phyloP scores from a whole-genome alignment of 2,329 filamentous ascomycete genomes.

The Monosporascus sp. region DNA sequence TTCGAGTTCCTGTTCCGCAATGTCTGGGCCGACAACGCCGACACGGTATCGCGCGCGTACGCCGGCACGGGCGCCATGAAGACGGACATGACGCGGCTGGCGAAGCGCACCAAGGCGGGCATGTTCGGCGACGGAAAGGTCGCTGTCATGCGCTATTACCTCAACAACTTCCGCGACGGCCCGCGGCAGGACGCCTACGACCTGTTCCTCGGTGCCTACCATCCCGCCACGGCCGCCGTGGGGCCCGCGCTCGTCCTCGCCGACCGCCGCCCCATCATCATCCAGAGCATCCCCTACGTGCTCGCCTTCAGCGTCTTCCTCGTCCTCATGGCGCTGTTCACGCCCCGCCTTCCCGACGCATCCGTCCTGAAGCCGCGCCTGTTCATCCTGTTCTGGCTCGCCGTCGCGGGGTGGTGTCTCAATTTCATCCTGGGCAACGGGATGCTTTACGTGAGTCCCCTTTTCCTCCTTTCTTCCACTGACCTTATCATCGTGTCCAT shows the following conservation, averaged over 20 bases:
- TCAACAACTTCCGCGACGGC: conserved; percentile 93
- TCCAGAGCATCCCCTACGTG: conserved; percentile 92
- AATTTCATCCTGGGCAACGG: conserved; percentile 80
- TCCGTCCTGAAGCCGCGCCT: conserved; percentile 75
- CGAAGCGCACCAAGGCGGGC: conserved; percentile 78
- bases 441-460: conserved; percentile 79
- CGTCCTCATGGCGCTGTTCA: conserved; percentile 68
- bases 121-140: conserved; percentile 83
- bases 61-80: conserved; percentile 96
- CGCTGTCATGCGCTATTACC: conserved; percentile 80
- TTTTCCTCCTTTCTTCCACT: not conserved
- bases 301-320: conserved; percentile 83
- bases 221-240: conserved; percentile 65
- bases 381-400: conserved; percentile 74
- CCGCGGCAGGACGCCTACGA: conserved; percentile 94
- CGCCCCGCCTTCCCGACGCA: conserved; percentile 64
- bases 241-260: conserved; percentile 72
- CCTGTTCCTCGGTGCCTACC: conserved; percentile 82
- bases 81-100: conserved; percentile 95
- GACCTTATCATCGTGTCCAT: conserved; percentile 6
- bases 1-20: conserved; percentile 95
- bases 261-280: conserved; percentile 76
- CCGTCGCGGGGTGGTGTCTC: conserved; percentile 63
- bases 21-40: conserved; percentile 97
- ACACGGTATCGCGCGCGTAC: conserved; percentile 87